These are phyloP conservation scores for Scleroderma bovista DNA, from an alignment of 768 basidiomycete genomes.

Conservation along the genomic window DNA sequence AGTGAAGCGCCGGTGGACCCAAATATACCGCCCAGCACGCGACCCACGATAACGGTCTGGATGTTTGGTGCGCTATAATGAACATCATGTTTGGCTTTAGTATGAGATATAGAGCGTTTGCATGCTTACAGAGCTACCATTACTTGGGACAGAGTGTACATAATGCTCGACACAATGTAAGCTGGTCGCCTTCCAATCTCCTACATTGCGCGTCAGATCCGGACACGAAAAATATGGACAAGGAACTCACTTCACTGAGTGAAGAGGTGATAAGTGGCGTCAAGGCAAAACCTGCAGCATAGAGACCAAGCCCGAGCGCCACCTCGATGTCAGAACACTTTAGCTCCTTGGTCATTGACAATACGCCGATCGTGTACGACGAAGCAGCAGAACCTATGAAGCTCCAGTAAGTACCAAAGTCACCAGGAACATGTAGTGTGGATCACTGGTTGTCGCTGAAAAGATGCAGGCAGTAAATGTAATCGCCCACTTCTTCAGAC, in stretches of 20 bases:
- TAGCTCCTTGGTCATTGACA: constrained; percentile 45
- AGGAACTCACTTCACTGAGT: constrained; percentile 46
- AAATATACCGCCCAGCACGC: constrained; percentile 57
- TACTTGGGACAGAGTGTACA: constrained; percentile 49
- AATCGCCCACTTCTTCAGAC: constrained; percentile 38
- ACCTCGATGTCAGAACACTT: constrained; percentile 41
- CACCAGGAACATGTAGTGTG: background rate
- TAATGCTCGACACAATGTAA: constrained; percentile 46
- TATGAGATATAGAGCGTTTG: no score
- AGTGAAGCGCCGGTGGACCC: constrained; percentile 61
- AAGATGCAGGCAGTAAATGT: constrained; percentile 27
- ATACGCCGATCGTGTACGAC: constrained; percentile 49
- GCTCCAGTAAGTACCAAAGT: background rate
- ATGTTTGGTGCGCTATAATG: constrained; percentile 37
- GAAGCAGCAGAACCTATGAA: constrained; percentile 41
- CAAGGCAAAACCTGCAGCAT: constrained; percentile 53
- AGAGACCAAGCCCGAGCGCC: constrained; percentile 46
- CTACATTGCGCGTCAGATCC: constrained; percentile 17
- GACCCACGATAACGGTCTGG: constrained; percentile 49
- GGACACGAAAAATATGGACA: background rate
- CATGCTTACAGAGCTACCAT: constrained; percentile 29
- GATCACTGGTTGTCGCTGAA: constrained; percentile 17
- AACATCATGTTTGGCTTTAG: no score
- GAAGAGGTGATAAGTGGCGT: constrained; percentile 59
- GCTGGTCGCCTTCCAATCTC: constrained; percentile 63